A percentile compares a stretch with the other conserved stretches of the same genome.
Evolutionary conservation across 2,329 filamentous ascomycete genomes (phyloP).

Genomic region (Cordyceps fumosorosea): DNA sequence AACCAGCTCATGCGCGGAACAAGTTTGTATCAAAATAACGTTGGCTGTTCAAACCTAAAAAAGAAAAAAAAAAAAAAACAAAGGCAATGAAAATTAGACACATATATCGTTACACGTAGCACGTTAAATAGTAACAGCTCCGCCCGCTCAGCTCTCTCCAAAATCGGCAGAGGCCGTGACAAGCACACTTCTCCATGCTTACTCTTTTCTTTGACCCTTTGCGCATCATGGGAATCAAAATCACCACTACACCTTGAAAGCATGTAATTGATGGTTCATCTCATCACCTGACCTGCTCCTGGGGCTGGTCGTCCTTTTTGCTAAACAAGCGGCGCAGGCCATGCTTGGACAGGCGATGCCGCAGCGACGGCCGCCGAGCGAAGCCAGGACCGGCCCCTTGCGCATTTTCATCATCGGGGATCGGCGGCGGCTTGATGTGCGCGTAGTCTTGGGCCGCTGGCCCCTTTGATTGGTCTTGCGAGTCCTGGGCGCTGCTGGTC

Average conservation of each 20-base stretch:
- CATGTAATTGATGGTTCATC: background rate
- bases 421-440: constrained; percentile 11
- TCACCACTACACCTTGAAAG: background rate
- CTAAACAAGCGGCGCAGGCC: constrained; percentile 35
- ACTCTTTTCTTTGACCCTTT: background rate
- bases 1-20: background rate
- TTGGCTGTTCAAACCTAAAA: background rate
- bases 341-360: constrained; percentile 29
- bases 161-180: background rate
- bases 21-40: background rate
- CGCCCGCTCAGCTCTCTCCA: background rate
- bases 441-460: constrained; percentile 3
- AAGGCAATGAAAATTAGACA: background rate
- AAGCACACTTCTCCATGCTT: background rate
- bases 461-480: constrained; percentile 1
- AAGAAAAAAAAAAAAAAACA: background rate
- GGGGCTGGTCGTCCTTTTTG: constrained; percentile 20
- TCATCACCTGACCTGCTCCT: constrained; percentile 1
- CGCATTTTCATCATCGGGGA: constrained; percentile 12
- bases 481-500: background rate
- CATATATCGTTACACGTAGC: background rate
- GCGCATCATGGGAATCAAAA: background rate
- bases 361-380: constrained; percentile 13
- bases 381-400: background rate
- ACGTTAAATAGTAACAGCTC: background rate